phyloP scores from a whole-genome alignment of 257 asterid genomes.

The Pogostemon cablin region DNA sequence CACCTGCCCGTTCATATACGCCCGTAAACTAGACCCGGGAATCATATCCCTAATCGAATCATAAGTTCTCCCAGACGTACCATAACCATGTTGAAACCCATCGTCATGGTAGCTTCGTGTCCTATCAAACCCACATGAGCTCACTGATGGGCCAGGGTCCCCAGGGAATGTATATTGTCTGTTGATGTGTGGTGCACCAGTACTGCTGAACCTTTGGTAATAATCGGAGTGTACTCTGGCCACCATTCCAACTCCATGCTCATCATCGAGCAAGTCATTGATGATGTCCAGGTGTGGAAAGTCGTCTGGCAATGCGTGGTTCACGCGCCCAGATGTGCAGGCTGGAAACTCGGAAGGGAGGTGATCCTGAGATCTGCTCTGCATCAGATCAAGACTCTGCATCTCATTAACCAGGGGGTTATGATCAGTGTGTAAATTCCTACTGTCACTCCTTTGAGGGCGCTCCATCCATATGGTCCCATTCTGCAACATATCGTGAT shows the following conservation, averaged over 20 bases:
- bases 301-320: slow-evolving; percentile 47
- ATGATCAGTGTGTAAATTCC: slow-evolving; percentile 42
- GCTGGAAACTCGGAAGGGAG: slow-evolving; percentile 56
- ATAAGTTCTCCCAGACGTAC: slow-evolving; percentile 41
- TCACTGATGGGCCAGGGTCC: slow-evolving; percentile 53
- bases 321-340: slow-evolving; percentile 64
- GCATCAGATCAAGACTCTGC: slow-evolving; percentile 45
- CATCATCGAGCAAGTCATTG: slow-evolving; percentile 85
- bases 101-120: slow-evolving; percentile 55
- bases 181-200: slow-evolving; percentile 55
- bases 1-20: slow-evolving; percentile 57
- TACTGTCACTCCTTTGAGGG: slow-evolving; percentile 51
- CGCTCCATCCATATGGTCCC: slow-evolving; percentile 62
- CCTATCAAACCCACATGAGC: slow-evolving; percentile 61
- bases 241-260: slow-evolving; percentile 53
- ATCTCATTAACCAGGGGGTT: slow-evolving; percentile 42
- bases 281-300: slow-evolving; percentile 74
- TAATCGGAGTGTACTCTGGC: slow-evolving; percentile 43
- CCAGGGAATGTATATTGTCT: slow-evolving; percentile 62
- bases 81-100: slow-evolving; percentile 49
- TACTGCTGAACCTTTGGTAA: slow-evolving; percentile 47
- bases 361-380: slow-evolving; percentile 56
- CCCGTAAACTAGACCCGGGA: slow-evolving; percentile 46
- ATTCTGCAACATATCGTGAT: slow-evolving; percentile 46
- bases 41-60: slow-evolving; percentile 54